A percentile compares a stretch with the other conserved stretches of the same genome.
Evolutionary conservation across 805 yeast species (phyloP).

Genomic region (Pichia insulana): DNA sequence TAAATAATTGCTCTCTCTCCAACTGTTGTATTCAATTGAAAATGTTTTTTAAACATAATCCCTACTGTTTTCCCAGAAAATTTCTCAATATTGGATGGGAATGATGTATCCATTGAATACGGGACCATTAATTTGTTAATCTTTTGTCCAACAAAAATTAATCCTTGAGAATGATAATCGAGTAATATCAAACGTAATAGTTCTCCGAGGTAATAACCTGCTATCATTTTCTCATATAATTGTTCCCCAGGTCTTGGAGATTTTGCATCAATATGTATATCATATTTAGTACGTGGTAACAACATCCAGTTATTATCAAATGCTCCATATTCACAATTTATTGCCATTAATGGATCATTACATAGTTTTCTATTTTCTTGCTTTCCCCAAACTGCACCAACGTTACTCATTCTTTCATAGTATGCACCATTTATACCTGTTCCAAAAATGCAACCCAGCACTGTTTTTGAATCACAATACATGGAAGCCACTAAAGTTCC

Average conservation of each 20-base stretch:
- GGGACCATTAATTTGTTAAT: constrained; percentile 49
- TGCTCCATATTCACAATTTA: constrained; percentile 97
- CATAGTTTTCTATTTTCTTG: too few species aligned
- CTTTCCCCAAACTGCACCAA: constrained; percentile 78
- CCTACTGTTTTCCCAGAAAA: constrained; percentile 76
- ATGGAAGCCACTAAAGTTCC: constrained; percentile 95
- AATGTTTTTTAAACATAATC: constrained; percentile 49
- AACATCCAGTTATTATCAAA: constrained; percentile 82
- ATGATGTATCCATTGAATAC: constrained; percentile 81
- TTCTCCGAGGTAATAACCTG: constrained; percentile 95
- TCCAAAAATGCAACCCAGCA: constrained; percentile 94
- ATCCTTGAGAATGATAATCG: constrained; percentile 57
- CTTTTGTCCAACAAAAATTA: constrained; percentile 66
- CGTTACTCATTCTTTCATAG: constrained; percentile 62
- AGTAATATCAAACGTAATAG: constrained; percentile 69
- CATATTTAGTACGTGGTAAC: constrained; percentile 87
- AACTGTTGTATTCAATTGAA: constrained; percentile 57
- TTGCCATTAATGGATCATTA: constrained; percentile 91
- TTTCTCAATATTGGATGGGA: constrained; percentile 78
- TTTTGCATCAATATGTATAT: constrained; percentile 66
- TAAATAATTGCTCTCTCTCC: constrained; percentile 80
- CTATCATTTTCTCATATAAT: constrained; percentile 92
- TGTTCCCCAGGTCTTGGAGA: constrained; percentile 97
- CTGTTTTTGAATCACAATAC: constrained; percentile 80
- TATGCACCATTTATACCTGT: constrained; percentile 98